Percentiles rank a stretch among this genome's conserved stretches.
phyloP scores from a whole-genome alignment of 169 alveolate genomes.

The Cryptosporidium meleagridis region DNA sequence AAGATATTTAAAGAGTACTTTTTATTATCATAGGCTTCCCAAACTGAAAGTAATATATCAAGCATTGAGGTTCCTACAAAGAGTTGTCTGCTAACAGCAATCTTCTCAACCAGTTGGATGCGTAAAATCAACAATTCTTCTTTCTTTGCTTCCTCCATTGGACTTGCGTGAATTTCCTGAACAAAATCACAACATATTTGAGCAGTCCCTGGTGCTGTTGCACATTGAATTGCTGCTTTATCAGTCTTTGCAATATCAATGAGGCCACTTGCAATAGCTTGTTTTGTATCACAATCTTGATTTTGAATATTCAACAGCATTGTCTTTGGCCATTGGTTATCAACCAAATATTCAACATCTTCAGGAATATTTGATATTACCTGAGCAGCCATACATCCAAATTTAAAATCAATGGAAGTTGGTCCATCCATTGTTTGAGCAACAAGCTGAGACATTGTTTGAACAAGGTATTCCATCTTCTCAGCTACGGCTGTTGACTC shows the following conservation, averaged over 20 bases:
- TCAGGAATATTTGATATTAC: conserved; percentile 27
- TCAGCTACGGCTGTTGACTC: conserved; percentile 44
- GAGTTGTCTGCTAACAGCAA: conserved; percentile 85
- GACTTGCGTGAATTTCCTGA: conserved; percentile 16
- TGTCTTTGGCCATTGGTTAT: conserved; percentile 45
- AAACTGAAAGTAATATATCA: conserved; percentile 80
- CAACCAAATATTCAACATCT: conserved; percentile 49
- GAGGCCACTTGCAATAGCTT: conserved; percentile 4
- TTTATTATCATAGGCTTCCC: conserved; percentile 86
- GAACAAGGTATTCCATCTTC: conserved; percentile 45
- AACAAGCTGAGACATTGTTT: conserved; percentile 47
- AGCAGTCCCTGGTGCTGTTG: conserved; percentile 62
- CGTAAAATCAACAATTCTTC: conserved; percentile 21
- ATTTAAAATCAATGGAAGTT: conserved; percentile 21
- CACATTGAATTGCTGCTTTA: conserved; percentile 69
- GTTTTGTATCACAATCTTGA: conserved; percentile 20
- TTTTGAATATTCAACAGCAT: conserved; percentile 18
- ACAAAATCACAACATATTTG: conserved; percentile 36
- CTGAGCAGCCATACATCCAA: conserved; percentile 72
- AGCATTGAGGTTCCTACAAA: conserved; percentile 82
- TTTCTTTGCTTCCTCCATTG: not conserved
- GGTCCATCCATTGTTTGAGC: conserved; percentile 36
- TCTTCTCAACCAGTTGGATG: conserved; percentile 81
- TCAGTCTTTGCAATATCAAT: conserved; percentile 46
- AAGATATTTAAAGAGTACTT: conserved; percentile 78